Percentiles rank a stretch among this genome's conserved stretches.
phyloP scores from a whole-genome alignment of 768 basidiomycete genomes.

The Paxillus rubicundulus region DNA sequence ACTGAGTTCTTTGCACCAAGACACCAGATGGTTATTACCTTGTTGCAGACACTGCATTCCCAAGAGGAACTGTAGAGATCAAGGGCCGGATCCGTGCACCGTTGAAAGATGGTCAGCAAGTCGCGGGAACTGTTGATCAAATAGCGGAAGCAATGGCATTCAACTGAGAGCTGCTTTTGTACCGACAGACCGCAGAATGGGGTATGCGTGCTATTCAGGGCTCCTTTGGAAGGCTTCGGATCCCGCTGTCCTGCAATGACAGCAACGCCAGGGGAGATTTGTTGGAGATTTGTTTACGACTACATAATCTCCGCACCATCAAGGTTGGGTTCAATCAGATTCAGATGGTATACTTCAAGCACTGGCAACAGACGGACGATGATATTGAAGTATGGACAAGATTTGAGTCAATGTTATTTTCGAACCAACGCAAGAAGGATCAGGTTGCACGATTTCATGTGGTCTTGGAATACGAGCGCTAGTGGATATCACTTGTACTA shows the following conservation, averaged over 20 bases:
- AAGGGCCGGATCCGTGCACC: conserved; percentile 36
- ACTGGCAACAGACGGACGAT: conserved; percentile 32
- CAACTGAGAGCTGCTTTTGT: too few species aligned
- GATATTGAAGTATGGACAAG: conserved; percentile 36
- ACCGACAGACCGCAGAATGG: conserved; percentile 51
- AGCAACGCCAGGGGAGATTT: conserved; percentile 24
- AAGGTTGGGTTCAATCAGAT: too few species aligned
- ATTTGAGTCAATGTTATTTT: conserved; percentile 40
- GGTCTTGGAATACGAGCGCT: conserved; percentile 19
- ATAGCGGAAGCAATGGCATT: conserved; percentile 21
- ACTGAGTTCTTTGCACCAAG: too few species aligned
- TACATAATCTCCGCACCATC: too few species aligned
- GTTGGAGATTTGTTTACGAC: too few species aligned
- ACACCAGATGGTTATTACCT: conserved; percentile 44
- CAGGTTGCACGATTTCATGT: conserved; percentile 36
- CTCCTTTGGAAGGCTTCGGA: conserved; percentile 42
- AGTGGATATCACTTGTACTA: too few species aligned
- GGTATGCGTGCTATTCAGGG: conserved; percentile 45
- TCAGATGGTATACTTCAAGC: conserved; percentile 37
- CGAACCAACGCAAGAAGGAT: conserved; percentile 32
- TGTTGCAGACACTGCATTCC: conserved; percentile 48
- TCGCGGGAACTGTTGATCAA: conserved; percentile 14
- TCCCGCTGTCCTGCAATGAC: conserved; percentile 40
- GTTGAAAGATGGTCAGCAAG: conserved; percentile 32
- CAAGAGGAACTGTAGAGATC: conserved; percentile 32